These are phyloP conservation scores for Lablab purpureus DNA, from an alignment of 306 rosid species.

Conservation along the genomic window DNA sequence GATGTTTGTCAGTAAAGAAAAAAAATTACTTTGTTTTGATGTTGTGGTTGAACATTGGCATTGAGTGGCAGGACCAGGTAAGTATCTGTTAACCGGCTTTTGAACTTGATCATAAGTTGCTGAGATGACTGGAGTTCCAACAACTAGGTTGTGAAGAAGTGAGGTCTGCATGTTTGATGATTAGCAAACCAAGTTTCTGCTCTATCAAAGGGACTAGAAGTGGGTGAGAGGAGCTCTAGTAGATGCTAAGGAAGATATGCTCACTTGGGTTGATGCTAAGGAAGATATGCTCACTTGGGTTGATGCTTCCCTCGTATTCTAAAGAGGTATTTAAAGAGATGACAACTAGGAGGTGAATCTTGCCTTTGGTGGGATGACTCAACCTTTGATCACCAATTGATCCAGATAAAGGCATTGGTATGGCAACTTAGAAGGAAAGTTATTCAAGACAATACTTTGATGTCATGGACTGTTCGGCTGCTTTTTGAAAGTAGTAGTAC, in stretches of 20 bases:
- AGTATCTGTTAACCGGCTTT: slow-evolving; percentile 44
- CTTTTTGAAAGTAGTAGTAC: slow-evolving; percentile 36
- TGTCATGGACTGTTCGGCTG: slow-evolving; percentile 42
- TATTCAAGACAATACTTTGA: slow-evolving; percentile 37
- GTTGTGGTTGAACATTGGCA: slow-evolving; percentile 39
- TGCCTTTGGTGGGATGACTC: slow-evolving; percentile 41
- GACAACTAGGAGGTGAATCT: background rate
- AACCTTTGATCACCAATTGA: slow-evolving; percentile 34
- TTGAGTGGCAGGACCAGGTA: slow-evolving; percentile 45
- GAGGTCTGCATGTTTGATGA: slow-evolving; percentile 52
- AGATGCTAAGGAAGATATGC: slow-evolving; percentile 19
- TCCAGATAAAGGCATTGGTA: slow-evolving; percentile 4
- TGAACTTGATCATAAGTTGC: slow-evolving; percentile 43
- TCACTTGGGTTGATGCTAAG: slow-evolving; percentile 27
- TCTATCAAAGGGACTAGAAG: background rate
- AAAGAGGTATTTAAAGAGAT: slow-evolving; percentile 40
- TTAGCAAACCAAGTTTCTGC: background rate
- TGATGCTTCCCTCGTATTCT: slow-evolving; percentile 20
- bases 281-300: slow-evolving; percentile 34
- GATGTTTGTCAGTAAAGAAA: background rate
- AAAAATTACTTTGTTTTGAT: slow-evolving; percentile 47
- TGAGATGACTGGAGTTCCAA: slow-evolving; percentile 53
- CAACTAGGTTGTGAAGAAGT: slow-evolving; percentile 51
- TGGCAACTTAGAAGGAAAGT: slow-evolving; percentile 33
- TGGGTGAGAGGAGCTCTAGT: slow-evolving; percentile 8